Base-by-base conservation (phyloP, 192 early-diverging fungal species). In the Coemansia sp. region DNA sequence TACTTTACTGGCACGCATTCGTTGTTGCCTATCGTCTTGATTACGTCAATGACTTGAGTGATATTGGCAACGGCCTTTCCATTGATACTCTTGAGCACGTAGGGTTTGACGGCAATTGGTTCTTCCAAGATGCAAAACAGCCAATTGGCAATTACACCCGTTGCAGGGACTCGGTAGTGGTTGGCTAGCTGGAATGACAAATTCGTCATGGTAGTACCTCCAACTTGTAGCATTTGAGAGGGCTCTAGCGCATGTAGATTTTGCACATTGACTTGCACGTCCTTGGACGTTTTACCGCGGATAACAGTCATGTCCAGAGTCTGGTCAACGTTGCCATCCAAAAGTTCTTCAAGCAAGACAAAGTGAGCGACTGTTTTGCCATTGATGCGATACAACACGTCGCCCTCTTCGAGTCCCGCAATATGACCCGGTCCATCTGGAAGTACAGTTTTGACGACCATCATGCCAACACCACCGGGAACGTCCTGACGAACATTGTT, bases 181-280 rank as follows among this genome's bases (percentile, higher is more conserved):
- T 90, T 87, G 0, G 93, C 93, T n/a, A 94, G 75, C 67, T 93
- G 91, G 67, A 91, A 93, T 8, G 90, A 91, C 31, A 94, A 73
- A 53, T 92, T 85, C 71, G 93, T 86, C 20, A 93, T 86, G 58
- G 91, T 88, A 36, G 88, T 91, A 53, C 95, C 95, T 58, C 96
- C 96, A 46, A 95, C 88, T 63, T 94, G 90, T 1, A 97, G 88
- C 79, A 91, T 94, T 36, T 90, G 84, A 66, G 93, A 88, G 1
- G 95, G 95, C 5, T 95, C 95, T 38, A 94, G 88, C 3, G 82
- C 80, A 67, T 92, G 90, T 64, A 94, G 74, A 70, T 94, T 90
- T 73, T 94, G 87, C 2, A 92, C 89, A 13, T 58, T 41, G 9
- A 89, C 68, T n/a, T 73, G 67, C 24, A 89, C 63, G 8, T 84